Evolutionary conservation across 805 yeast genomes (phyloP).

Genomic region (Starmerella sirachaensis): DNA sequence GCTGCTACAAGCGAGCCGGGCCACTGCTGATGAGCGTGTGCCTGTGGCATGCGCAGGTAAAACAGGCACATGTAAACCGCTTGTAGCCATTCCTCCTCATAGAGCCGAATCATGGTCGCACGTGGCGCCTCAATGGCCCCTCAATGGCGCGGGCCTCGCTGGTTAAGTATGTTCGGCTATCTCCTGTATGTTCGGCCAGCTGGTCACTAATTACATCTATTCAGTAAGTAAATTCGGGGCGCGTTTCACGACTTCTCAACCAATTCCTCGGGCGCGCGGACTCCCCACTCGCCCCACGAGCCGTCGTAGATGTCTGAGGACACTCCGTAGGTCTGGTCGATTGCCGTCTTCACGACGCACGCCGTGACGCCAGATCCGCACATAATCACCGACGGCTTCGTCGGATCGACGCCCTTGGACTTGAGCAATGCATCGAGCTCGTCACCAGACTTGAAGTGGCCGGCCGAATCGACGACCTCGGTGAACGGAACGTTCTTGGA

Average conservation of each 20-base stretch:
- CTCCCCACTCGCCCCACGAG: conserved; percentile 61
- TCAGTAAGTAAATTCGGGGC: no score
- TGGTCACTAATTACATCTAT: no score
- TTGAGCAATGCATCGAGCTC: conserved; percentile 40
- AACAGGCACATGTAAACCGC: no score
- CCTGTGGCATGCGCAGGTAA: no score
- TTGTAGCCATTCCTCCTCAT: no score
- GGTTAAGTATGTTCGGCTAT: no score
- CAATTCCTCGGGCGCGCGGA: conserved; percentile 47
- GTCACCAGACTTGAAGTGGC: conserved; percentile 36
- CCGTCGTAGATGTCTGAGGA: conserved; percentile 61
- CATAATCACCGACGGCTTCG: conserved; percentile 67
- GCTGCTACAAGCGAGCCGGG: no score
- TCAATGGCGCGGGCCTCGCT: no score
- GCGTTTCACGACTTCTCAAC: conserved; percentile 21
- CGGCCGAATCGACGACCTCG: conserved; percentile 40
- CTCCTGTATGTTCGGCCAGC: no score
- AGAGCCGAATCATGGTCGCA: no score
- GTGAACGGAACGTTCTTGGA: conserved; percentile 65
- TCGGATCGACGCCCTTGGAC: conserved; percentile 29
- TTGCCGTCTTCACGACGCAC: conserved; percentile 67
- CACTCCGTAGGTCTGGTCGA: conserved; percentile 39
- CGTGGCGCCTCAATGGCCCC: no score
- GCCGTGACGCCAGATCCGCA: conserved; percentile 98
- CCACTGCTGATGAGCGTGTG: no score